Percentiles rank a stretch among this genome's conserved stretches.
phyloP scores from a whole-genome alignment of 371 early-diverging fungal genomes.

The Mortierella sp. region DNA sequence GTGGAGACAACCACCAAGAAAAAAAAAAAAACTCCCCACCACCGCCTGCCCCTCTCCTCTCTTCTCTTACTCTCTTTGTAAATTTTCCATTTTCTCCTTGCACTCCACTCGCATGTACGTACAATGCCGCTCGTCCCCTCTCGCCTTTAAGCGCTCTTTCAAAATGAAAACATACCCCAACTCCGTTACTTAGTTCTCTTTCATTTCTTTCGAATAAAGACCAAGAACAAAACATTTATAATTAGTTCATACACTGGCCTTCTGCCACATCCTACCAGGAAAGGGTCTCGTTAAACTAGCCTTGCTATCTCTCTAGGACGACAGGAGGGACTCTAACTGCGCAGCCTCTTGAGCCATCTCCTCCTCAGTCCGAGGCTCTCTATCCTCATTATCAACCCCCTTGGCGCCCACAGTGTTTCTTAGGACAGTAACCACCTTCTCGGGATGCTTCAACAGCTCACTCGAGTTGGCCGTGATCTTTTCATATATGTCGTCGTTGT shows the following conservation, averaged over 20 bases:
- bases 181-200: background rate
- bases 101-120: background rate
- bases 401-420: slow-evolving; percentile 13
- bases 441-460: slow-evolving; percentile 36
- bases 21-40: background rate
- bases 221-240: too few relatives aligned
- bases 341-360: slow-evolving; percentile 89
- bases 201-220: background rate
- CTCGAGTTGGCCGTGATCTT: slow-evolving; percentile 73
- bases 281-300: background rate
- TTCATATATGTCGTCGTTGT: slow-evolving; percentile 93
- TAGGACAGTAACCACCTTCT: background rate
- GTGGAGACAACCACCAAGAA: background rate
- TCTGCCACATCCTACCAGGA: background rate
- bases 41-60: background rate
- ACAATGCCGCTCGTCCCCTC: background rate
- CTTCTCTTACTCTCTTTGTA: background rate
- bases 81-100: background rate
- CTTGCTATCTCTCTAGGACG: background rate
- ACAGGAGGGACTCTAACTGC: slow-evolving; percentile 66
- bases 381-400: slow-evolving; percentile 79
- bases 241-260: too few relatives aligned
- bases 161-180: background rate
- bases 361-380: slow-evolving; percentile 74
- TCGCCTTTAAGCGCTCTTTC: background rate